Percentiles rank a stretch among this genome's conserved stretches.
Conservation (phyloP, 495 filamentous ascomycete genomes). For the Penicillium diatomitis region DNA sequence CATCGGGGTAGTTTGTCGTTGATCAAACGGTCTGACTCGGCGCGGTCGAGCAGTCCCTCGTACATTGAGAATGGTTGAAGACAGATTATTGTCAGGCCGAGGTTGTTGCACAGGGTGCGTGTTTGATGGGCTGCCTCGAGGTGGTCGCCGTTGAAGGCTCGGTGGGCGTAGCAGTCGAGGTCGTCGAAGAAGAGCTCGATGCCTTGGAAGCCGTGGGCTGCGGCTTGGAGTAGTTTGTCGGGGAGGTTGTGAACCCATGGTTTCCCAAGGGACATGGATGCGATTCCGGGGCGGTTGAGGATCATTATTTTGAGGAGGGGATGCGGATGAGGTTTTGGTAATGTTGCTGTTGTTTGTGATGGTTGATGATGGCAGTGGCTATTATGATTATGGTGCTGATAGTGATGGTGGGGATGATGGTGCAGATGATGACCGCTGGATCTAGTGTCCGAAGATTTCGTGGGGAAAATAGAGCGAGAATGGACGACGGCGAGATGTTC, state of each 20-base stretch:
- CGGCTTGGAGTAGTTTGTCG: conserved; percentile 57
- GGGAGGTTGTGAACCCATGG: conserved; percentile 55
- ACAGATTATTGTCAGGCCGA: conserved; percentile 54
- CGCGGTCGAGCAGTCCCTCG: conserved; percentile 61
- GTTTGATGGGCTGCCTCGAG: conserved; percentile 50
- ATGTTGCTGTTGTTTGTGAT: too few relatives aligned
- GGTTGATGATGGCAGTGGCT: too few relatives aligned
- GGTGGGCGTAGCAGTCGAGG: conserved; percentile 51
- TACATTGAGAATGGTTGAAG: conserved; percentile 76
- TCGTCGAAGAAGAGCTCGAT: conserved; percentile 81
- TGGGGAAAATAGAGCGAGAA: too few relatives aligned
- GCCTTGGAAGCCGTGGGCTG: conserved; percentile 54
- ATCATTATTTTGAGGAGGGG: conserved; percentile 11
- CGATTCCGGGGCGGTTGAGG: conserved; percentile 43
- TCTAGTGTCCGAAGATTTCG: too few relatives aligned
- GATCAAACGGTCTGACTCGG: conserved; percentile 46
- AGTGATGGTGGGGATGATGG: too few relatives aligned
- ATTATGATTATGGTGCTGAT: too few relatives aligned
- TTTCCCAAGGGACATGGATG: conserved; percentile 67
- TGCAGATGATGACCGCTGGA: too few relatives aligned
- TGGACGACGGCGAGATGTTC: too few relatives aligned
- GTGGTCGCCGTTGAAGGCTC: conserved; percentile 44
- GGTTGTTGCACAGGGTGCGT: conserved; percentile 44
- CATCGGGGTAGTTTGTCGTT: conserved; percentile 54
- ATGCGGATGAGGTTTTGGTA: not conserved